Evolutionary conservation across 1,139 yeast species (phyloP).

Genomic region (Nakaseomyces nivariensis): DNA sequence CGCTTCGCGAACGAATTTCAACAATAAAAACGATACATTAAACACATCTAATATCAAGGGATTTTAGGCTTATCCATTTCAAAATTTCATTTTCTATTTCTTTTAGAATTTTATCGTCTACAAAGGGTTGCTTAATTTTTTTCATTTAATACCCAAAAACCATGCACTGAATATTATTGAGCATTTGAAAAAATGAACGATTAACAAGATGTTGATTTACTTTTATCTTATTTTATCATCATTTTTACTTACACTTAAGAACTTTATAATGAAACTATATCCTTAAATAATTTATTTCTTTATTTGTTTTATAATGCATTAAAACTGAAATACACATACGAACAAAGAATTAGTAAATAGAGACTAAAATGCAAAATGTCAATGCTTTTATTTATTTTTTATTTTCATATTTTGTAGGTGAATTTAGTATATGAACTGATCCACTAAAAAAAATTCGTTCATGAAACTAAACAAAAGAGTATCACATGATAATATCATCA

Average conservation of each 20-base stretch:
- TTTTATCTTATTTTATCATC: too few relatives aligned
- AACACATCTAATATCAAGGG: not conserved
- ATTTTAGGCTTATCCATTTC: not conserved
- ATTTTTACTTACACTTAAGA: too few relatives aligned
- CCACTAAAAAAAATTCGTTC: not conserved
- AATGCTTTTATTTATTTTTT: not conserved
- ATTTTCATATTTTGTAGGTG: not conserved
- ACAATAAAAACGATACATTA: conserved; percentile 7
- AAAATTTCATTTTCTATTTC: not conserved
- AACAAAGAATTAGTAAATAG: too few relatives aligned
- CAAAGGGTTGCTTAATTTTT: too few relatives aligned
- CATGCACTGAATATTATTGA: too few relatives aligned
- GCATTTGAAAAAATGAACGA: too few relatives aligned
- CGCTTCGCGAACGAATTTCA: conserved; percentile 29
- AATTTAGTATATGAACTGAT: not conserved
- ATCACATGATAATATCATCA: not conserved
- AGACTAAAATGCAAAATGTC: too few relatives aligned
- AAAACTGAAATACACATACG: not conserved
- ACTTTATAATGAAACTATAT: not conserved
- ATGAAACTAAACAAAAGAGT: not conserved
- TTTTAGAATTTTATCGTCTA: not conserved
- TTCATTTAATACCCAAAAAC: too few relatives aligned
- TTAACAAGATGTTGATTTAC: too few relatives aligned
- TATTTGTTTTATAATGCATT: not conserved
- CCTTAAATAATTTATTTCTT: not conserved